Evolutionary conservation across 2,329 filamentous ascomycete species (phyloP).

Genomic region (Parastagonospora avenae): DNA sequence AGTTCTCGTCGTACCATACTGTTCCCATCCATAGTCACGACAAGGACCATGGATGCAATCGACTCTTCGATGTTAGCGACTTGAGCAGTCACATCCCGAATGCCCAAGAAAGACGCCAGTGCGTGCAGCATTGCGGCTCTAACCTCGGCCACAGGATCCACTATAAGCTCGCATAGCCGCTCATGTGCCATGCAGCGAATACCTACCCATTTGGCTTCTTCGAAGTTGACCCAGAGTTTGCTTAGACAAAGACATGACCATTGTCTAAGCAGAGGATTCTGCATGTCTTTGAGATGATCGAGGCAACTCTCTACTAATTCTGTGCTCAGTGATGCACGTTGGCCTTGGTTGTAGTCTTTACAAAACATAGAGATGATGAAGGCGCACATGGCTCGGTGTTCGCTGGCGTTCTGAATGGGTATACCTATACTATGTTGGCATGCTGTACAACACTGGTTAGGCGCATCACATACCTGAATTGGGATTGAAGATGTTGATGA

Average conservation of each 20-base stretch:
- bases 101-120: constrained; percentile 90
- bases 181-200: constrained; percentile 85
- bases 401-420: constrained; percentile 83
- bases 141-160: constrained; percentile 89
- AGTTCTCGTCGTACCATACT: constrained; percentile 93
- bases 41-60: constrained; percentile 84
- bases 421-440: constrained; percentile 56
- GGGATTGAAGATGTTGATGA: constrained; percentile 88
- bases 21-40: constrained; percentile 93
- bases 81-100: constrained; percentile 88
- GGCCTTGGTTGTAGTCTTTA: constrained; percentile 89
- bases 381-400: constrained; percentile 98
- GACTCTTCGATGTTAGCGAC: constrained; percentile 89
- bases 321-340: constrained; percentile 86
- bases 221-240: constrained; percentile 88
- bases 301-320: constrained; percentile 91
- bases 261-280: constrained; percentile 87
- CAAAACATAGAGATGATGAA: constrained; percentile 98
- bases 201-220: constrained; percentile 95
- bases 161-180: constrained; percentile 77
- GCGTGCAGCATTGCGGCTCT: constrained; percentile 92
- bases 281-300: constrained; percentile 78
- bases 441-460: background rate
- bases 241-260: constrained; percentile 97
- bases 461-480: constrained; percentile 58